Percentiles rank a stretch among this genome's conserved stretches.
phyloP scores from a whole-genome alignment of 345 rosid species.

The Rhodamnia argentea region DNA sequence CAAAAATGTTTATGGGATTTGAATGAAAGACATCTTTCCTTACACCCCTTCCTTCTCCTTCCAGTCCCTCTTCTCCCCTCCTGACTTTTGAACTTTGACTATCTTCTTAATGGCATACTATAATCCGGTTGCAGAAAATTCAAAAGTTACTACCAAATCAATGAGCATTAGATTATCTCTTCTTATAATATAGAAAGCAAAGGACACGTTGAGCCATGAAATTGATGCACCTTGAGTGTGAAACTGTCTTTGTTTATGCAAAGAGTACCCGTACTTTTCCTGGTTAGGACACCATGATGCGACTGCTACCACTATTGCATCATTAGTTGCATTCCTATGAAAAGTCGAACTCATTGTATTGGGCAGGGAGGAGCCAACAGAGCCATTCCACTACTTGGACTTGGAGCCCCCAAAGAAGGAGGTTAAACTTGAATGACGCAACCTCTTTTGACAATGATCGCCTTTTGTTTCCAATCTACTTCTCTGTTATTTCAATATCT shows the following conservation, averaged over 20 bases:
- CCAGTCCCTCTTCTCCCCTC: not conserved
- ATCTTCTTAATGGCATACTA: not conserved
- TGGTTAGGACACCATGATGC: not conserved
- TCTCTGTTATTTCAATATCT: not conserved
- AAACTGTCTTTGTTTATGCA: not conserved
- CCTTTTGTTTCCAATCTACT: not conserved
- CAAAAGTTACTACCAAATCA: not conserved
- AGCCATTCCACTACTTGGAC: slow-evolving; percentile 70
- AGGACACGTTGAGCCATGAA: not conserved
- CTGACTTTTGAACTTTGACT: not conserved
- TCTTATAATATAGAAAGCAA: not conserved
- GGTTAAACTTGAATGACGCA: slow-evolving; percentile 47
- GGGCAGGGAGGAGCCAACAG: slow-evolving; percentile 91
- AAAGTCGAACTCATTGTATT: not conserved
- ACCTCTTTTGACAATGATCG: not conserved
- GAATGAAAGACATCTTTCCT: not conserved
- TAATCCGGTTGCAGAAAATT: not conserved
- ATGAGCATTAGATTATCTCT: not conserved
- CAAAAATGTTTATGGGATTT: not conserved
- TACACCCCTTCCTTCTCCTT: not conserved
- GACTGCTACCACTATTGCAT: not conserved
- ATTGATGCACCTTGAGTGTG: not conserved
- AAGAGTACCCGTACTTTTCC: not conserved
- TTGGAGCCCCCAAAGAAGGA: slow-evolving; percentile 72
- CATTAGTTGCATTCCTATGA: not conserved